Evolutionary conservation across 805 yeast species (phyloP), one percentile per base, ranked within the genome.

Genomic region (Torulaspora maleeae): DNA sequence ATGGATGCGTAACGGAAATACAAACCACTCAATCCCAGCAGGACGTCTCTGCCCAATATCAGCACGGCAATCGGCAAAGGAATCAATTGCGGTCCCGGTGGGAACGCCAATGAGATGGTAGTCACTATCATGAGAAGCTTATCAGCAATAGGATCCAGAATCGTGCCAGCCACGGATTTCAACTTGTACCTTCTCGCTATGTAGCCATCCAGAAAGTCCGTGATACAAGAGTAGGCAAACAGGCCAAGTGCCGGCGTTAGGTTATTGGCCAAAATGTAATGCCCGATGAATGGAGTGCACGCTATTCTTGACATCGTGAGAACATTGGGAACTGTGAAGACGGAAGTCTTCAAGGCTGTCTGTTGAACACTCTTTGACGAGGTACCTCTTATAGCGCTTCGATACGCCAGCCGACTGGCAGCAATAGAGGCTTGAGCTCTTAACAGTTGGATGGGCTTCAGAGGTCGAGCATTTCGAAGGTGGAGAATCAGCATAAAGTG

Each of bases 121-220:
- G 95, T 79, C 0, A 86, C 79, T 16, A 91, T 76, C 96, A 93
- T 89, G 38, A 93, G 72, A 12, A 85, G 71, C 62, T 93, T 93
- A 62, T 93, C 99, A 0, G 99, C 99, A 69, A 88, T 74, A 0
- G 99, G 99, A 59, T 93, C 99, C 27, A 95, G 71, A 12, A 93
- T 82, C 0, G 96, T 83, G 0, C 99, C 99, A 5, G 89, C 77
- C 1, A 86, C 82, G 1, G 96, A 81, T 56, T 80, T 77, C 75
- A 84, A 71, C 45, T 87, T 80, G 70, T 66, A 91, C 48, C 68
- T 76, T 44, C 99, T 73, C 4, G 99, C 99, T 51, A 95, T 79
- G 58, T 68, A 86, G 0, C 99, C 99, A 64, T 93, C 99, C 17
- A 90, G 67, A 51, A 86, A 83, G 63, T 93, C 99, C 0, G 99